Percentiles rank a stretch among this genome's conserved stretches.
phyloP scores from a whole-genome alignment of 805 yeast genomes.

The Yarrowia sp. region DNA sequence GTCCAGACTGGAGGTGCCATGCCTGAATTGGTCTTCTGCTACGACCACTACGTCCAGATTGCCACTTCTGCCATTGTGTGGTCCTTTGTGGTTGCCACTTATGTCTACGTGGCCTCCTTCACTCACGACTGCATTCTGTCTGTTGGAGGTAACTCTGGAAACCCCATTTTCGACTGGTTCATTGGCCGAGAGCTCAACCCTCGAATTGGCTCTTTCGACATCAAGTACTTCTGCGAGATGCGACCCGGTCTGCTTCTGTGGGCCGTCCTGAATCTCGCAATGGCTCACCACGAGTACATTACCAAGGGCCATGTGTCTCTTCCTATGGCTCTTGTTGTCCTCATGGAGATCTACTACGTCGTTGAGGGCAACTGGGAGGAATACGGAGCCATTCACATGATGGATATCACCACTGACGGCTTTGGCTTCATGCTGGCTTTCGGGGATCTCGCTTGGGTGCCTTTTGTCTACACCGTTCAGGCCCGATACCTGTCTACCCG shows the following conservation, averaged over 20 bases:
- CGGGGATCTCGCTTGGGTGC: conserved; percentile 92
- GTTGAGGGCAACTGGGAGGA: conserved; percentile 93
- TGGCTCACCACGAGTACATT: conserved; percentile 81
- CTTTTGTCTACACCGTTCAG: conserved; percentile 89
- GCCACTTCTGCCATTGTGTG: conserved; percentile 68
- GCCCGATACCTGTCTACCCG: conserved; percentile 77
- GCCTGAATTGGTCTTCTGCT: conserved; percentile 83
- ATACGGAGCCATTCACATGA: conserved; percentile 89
- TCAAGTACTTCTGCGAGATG: conserved; percentile 90
- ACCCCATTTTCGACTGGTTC: conserved; percentile 85
- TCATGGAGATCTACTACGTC: conserved; percentile 80
- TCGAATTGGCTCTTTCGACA: conserved; percentile 81
- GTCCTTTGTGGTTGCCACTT: conserved; percentile 66
- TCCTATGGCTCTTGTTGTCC: conserved; percentile 71
- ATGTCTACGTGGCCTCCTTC: conserved; percentile 73
- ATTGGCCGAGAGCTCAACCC: conserved; percentile 97
- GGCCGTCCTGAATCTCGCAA: conserved; percentile 77
- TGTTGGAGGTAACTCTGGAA: conserved; percentile 84
- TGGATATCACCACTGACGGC: conserved; percentile 95
- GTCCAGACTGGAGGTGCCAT: conserved; percentile 58
- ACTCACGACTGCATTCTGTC: conserved; percentile 75
- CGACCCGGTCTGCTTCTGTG: conserved; percentile 93
- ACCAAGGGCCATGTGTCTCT: conserved; percentile 65
- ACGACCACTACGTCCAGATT: conserved; percentile 70
- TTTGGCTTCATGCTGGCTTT: conserved; percentile 95